phyloP scores from a whole-genome alignment of 164 flowering plant species.

The Tinospora cordifolia region DNA sequence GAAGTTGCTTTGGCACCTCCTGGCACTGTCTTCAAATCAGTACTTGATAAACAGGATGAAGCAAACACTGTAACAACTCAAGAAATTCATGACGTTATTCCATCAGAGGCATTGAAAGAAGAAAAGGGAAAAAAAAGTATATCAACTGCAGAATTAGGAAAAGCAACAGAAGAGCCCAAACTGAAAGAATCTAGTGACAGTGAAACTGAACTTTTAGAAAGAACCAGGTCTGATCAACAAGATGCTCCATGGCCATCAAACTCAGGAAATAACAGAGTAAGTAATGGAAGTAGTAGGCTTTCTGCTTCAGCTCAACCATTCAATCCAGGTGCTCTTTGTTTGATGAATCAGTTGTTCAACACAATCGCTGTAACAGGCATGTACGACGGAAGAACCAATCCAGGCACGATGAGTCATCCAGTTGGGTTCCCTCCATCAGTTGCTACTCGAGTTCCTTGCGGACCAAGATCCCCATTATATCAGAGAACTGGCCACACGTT shows the following conservation, averaged over 20 bases:
- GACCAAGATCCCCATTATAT: slow-evolving; percentile 66
- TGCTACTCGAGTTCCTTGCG: slow-evolving; percentile 56
- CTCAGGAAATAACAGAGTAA: slow-evolving; percentile 31
- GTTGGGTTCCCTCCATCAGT: slow-evolving; percentile 41
- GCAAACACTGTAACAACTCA: slow-evolving; percentile 25
- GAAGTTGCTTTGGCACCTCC: slow-evolving; percentile 85
- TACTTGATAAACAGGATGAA: slow-evolving; percentile 39
- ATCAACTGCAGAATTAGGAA: slow-evolving; percentile 14
- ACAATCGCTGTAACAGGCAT: slow-evolving; percentile 32
- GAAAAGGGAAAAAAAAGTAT: slow-evolving; percentile 19
- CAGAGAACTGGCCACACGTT: slow-evolving; percentile 41
- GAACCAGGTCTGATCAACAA: slow-evolving; percentile 21
- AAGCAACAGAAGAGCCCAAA: slow-evolving; percentile 25
- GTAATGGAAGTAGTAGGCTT: slow-evolving; percentile 66
- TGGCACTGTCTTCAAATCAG: slow-evolving; percentile 62
- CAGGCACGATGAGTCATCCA: slow-evolving; percentile 40
- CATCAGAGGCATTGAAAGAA: slow-evolving; percentile 23
- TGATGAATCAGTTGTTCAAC: slow-evolving; percentile 29
- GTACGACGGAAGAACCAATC: slow-evolving; percentile 42
- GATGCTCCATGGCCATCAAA: slow-evolving; percentile 16
- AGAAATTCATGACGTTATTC: slow-evolving; percentile 7
- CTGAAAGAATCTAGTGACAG: slow-evolving; percentile 20
- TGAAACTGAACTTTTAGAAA: slow-evolving; percentile 21
- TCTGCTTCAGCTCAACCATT: slow-evolving; percentile 90
- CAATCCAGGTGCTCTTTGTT: slow-evolving; percentile 43